phyloP scores from a whole-genome alignment of 257 asterid species.

The Echium plantagineum region DNA sequence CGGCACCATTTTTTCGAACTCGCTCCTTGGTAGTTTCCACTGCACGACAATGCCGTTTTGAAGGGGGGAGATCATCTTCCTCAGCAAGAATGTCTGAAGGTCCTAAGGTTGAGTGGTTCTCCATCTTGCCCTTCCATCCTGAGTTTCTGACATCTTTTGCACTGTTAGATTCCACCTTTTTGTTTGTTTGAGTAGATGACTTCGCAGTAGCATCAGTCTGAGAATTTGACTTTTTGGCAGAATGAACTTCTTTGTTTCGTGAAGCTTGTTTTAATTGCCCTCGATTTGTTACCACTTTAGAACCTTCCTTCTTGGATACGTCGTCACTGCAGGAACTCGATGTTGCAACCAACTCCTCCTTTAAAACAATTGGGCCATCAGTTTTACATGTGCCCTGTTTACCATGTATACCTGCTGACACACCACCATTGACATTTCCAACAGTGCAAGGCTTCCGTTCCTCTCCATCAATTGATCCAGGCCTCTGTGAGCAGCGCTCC shows the following conservation, averaged over 20 bases:
- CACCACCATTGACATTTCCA: constrained; percentile 20
- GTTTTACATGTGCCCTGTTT: constrained; percentile 24
- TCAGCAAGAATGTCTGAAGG: constrained; percentile 29
- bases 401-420: constrained; percentile 20
- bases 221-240: constrained; percentile 34
- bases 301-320: constrained; percentile 17
- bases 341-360: constrained; percentile 27
- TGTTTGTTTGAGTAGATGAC: constrained; percentile 20
- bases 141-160: constrained; percentile 24
- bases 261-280: constrained; percentile 33
- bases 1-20: constrained; percentile 25
- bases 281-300: constrained; percentile 34
- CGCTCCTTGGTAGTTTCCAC: constrained; percentile 34
- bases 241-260: constrained; percentile 20
- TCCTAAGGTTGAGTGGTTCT: constrained; percentile 18
- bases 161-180: constrained; percentile 22
- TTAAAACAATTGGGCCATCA: constrained; percentile 15
- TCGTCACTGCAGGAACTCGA: constrained; percentile 21
- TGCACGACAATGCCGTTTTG: constrained; percentile 56
- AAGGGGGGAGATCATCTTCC: constrained; percentile 61
- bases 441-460: constrained; percentile 22
- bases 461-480: constrained; percentile 23
- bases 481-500: constrained; percentile 37
- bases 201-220: constrained; percentile 28
- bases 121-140: constrained; percentile 25